phyloP scores from a whole-genome alignment of 352 stramenopile genomes.

The Globisporangium middletonii region DNA sequence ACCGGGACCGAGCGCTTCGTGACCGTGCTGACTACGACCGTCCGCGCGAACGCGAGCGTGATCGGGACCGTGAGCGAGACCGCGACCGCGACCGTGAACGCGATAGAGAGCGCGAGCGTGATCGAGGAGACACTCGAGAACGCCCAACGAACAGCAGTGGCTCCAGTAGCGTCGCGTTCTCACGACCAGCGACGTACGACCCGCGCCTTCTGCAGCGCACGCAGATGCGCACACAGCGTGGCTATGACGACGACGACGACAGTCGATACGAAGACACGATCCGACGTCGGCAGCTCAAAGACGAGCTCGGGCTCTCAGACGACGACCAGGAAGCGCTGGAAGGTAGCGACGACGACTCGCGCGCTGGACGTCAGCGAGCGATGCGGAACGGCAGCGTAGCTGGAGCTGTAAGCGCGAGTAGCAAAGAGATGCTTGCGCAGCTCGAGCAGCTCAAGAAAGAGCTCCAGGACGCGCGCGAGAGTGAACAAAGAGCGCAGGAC shows the following conservation, averaged over 20 bases:
- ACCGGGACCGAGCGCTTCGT: constrained; percentile 28
- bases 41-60: constrained; percentile 22
- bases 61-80: constrained; percentile 27
- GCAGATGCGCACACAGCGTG: constrained; percentile 22
- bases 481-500: constrained; percentile 69
- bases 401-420: constrained; percentile 4
- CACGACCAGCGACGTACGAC: constrained; percentile 78
- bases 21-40: constrained; percentile 22
- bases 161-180: constrained; percentile 43
- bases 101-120: constrained; percentile 12
- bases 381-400: constrained; percentile 2
- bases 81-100: constrained; percentile 20
- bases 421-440: constrained; percentile 21
- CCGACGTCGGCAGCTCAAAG: constrained; percentile 64
- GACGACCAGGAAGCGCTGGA: constrained; percentile 29
- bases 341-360: constrained; percentile 8
- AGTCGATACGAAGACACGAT: constrained; percentile 30
- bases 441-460: constrained; percentile 60
- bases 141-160: background rate
- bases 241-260: constrained; percentile 42
- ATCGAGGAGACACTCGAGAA: constrained; percentile 1
- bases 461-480: constrained; percentile 46
- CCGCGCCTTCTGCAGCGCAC: constrained; percentile 60
- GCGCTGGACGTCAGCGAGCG: background rate
- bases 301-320: constrained; percentile 75